A percentile compares a stretch with the other conserved stretches of the same genome.
Evolutionary conservation across 1,139 yeast genomes (phyloP).

Genomic region (Geotrichum australiense): DNA sequence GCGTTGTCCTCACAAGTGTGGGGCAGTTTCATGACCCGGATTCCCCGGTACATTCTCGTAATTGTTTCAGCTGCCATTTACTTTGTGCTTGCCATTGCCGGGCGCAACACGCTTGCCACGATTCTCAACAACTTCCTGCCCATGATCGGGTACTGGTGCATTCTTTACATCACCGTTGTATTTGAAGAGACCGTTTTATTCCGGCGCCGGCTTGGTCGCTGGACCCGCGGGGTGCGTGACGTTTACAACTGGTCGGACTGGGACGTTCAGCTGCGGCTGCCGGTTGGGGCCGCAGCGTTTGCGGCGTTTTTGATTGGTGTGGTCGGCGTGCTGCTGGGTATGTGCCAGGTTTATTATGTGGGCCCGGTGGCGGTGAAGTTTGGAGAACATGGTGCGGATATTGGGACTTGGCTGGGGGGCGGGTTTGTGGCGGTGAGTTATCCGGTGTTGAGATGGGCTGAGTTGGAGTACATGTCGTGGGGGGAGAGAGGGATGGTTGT

Average conservation of each 20-base stretch:
- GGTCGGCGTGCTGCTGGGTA: conserved; percentile 73
- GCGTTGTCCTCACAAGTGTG: conserved; percentile 74
- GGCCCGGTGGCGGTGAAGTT: conserved; percentile 59
- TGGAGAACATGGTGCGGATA: conserved; percentile 61
- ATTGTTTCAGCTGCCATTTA: conserved; percentile 57
- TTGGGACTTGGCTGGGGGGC: conserved; percentile 77
- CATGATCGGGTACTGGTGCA: conserved; percentile 91
- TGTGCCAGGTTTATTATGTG: conserved; percentile 71
- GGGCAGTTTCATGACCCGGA: conserved; percentile 50
- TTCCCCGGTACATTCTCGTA: conserved; percentile 81
- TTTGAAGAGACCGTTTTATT: conserved; percentile 71
- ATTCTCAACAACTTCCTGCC: conserved; percentile 86
- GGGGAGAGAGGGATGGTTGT: conserved; percentile 11
- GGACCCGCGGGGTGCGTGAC: conserved; percentile 26
- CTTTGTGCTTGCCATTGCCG: conserved; percentile 51
- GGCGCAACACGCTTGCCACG: conserved; percentile 65
- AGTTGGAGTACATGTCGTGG: conserved; percentile 38
- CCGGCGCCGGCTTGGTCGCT: conserved; percentile 45
- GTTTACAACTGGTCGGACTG: conserved; percentile 51
- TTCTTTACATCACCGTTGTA: conserved; percentile 67
- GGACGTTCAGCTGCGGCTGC: conserved; percentile 50
- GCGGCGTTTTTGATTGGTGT: conserved; percentile 55
- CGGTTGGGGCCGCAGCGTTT: conserved; percentile 61
- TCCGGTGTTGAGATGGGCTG: conserved; percentile 58
- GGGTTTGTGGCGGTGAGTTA: conserved; percentile 62